phyloP scores from a whole-genome alignment of 1,284 basidiomycete species.

The Phlebopus sp. region DNA sequence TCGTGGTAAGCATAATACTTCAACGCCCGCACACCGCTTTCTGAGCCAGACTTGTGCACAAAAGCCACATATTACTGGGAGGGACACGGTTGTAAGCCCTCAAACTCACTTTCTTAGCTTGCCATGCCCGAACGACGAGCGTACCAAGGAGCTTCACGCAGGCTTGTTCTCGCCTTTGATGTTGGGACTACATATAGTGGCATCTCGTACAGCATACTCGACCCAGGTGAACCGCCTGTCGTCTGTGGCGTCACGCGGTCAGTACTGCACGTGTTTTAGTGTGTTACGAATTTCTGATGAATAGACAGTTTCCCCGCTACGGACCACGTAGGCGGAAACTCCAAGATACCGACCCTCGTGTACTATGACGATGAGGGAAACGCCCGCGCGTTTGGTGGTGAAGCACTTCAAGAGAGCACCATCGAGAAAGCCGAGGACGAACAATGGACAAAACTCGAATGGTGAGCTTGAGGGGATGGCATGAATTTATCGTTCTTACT shows the following conservation, averaged over 20 bases:
- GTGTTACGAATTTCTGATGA: not conserved
- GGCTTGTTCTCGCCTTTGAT: slow-evolving; percentile 49
- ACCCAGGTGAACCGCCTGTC: slow-evolving; percentile 44
- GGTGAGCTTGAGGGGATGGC: slow-evolving; percentile 28
- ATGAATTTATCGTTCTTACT: not conserved
- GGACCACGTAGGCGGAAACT: slow-evolving; percentile 49
- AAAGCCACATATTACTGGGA: slow-evolving; percentile 19
- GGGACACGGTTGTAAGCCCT: slow-evolving; percentile 13
- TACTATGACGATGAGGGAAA: slow-evolving; percentile 45
- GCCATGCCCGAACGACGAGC: slow-evolving; percentile 31
- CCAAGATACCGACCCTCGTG: slow-evolving; percentile 55
- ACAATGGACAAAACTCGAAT: slow-evolving; percentile 43
- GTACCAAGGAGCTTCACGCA: slow-evolving; percentile 35
- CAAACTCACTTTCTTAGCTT: not conserved
- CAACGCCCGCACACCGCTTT: slow-evolving; percentile 17
- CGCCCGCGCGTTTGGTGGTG: slow-evolving; percentile 49
- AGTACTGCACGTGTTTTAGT: not conserved
- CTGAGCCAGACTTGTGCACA: not conserved
- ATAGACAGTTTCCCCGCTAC: slow-evolving; percentile 48
- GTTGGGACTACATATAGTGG: slow-evolving; percentile 52
- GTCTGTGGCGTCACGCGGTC: slow-evolving; percentile 44
- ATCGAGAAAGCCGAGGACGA: slow-evolving; percentile 46
- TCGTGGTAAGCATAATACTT: too few species aligned
- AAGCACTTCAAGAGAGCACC: slow-evolving; percentile 42
- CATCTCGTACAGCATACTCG: slow-evolving; percentile 43